A percentile compares a stretch with the other conserved stretches of the same genome.
Evolutionary conservation across 805 yeast genomes (phyloP).

Genomic region (Lachancea sp.): DNA sequence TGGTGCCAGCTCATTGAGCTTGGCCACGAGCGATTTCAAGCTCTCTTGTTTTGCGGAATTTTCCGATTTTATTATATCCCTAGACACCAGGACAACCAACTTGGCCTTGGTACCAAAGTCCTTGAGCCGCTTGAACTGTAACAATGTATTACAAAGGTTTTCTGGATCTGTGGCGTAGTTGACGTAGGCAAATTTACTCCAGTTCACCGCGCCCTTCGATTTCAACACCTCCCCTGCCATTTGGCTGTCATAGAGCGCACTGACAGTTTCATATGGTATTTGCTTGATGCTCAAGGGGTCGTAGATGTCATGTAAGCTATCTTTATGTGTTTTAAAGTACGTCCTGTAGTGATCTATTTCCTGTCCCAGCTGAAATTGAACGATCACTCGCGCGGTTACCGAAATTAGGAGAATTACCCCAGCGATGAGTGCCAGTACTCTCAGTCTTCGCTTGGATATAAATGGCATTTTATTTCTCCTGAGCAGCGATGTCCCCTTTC

Average conservation of each 20-base stretch:
- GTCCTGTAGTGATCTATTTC: conserved; percentile 27
- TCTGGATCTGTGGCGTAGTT: conserved; percentile 49
- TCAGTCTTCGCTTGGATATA: conserved; percentile 23
- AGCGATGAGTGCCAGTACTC: conserved; percentile 11
- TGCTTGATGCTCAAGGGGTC: conserved; percentile 18
- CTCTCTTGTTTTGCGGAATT: conserved; percentile 2
- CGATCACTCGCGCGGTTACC: conserved; percentile 17
- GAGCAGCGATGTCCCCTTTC: not conserved
- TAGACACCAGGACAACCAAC: conserved; percentile 38
- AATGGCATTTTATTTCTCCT: conserved; percentile 6
- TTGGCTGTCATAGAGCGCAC: conserved; percentile 5
- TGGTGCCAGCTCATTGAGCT: conserved; percentile 18
- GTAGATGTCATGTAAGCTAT: conserved; percentile 18
- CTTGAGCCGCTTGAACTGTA: conserved; percentile 38
- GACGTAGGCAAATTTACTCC: conserved; percentile 45
- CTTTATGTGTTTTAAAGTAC: conserved; percentile 24
- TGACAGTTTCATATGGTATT: conserved; percentile 13
- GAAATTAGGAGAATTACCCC: conserved; percentile 11
- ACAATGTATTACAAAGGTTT: conserved; percentile 43
- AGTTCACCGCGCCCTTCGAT: conserved; percentile 21
- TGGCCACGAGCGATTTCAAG: conserved; percentile 1
- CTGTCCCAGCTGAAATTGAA: conserved; percentile 28
- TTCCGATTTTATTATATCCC: conserved; percentile 19
- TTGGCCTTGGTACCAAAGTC: conserved; percentile 36
- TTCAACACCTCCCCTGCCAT: not conserved